These are phyloP conservation scores for Aphanoascus verrucosus DNA, from an alignment of 2,329 filamentous ascomycete species.

Conservation along the genomic window DNA sequence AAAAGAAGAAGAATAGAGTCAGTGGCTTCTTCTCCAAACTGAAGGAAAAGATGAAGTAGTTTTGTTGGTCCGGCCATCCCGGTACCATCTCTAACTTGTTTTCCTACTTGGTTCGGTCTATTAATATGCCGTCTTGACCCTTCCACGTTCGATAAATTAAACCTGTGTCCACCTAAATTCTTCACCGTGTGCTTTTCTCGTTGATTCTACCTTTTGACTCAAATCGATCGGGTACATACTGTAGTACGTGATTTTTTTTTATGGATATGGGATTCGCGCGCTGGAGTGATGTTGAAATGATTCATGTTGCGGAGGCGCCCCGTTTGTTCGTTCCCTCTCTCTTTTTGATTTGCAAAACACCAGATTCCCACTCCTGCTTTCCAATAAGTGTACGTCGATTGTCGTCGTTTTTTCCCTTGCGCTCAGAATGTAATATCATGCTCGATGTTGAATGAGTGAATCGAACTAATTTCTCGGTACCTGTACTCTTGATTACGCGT, in stretches of 20 bases:
- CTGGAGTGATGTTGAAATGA: not conserved
- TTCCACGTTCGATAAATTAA: not conserved
- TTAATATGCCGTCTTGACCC: not conserved
- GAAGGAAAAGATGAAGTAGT: conserved; percentile 44
- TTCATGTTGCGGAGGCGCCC: not conserved
- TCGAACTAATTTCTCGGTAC: no score
- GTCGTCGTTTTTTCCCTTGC: not conserved
- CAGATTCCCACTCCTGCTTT: conserved; percentile 9
- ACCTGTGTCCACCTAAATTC: not conserved
- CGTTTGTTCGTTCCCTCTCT: no score
- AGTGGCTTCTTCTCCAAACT: conserved; percentile 50
- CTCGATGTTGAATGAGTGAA: not conserved
- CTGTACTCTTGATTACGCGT: no score
- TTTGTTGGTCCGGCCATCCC: not conserved
- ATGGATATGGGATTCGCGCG: not conserved
- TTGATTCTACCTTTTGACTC: not conserved
- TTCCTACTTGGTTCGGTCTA: no score
- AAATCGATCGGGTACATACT: not conserved
- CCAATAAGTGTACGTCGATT: not conserved
- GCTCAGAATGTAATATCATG: not conserved
- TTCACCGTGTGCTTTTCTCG: not conserved
- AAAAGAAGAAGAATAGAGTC: conserved; percentile 57
- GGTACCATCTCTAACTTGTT: not conserved
- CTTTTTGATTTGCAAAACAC: conserved; percentile 3
- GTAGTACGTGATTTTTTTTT: not conserved